Evolutionary conservation across 345 rosid genomes (phyloP).

Genomic region (Microcos paniculata): DNA sequence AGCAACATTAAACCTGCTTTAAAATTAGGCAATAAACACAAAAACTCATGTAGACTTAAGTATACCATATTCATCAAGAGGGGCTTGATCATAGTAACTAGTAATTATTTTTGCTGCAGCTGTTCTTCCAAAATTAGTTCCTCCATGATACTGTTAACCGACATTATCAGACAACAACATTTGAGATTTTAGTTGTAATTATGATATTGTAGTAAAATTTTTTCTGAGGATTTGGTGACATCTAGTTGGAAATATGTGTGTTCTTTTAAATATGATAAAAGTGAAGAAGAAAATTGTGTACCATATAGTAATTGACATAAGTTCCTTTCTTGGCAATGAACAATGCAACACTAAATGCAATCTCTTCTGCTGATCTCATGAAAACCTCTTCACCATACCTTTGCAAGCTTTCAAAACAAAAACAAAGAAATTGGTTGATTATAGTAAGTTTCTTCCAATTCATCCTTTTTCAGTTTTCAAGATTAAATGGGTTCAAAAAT

Average conservation of each 20-base stretch:
- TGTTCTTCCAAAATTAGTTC: constrained; percentile 84
- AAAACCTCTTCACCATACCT: constrained; percentile 57
- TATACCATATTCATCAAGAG: constrained; percentile 83
- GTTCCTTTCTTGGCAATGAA: constrained; percentile 71
- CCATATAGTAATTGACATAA: constrained; percentile 85
- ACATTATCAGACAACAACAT: no score
- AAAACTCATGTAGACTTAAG: neutral
- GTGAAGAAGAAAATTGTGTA: constrained; percentile 14
- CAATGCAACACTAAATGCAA: constrained; percentile 65
- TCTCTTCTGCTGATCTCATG: constrained; percentile 54
- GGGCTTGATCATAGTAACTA: constrained; percentile 81
- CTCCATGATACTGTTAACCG: constrained; percentile 73
- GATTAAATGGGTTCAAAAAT: no score
- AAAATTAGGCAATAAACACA: neutral
- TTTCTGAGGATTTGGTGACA: no score
- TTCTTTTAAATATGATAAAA: neutral
- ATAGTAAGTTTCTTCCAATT: neutral
- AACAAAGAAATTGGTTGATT: neutral
- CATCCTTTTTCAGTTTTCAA: neutral
- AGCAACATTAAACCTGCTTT: neutral
- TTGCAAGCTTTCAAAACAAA: constrained; percentile 34
- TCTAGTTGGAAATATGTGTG: neutral
- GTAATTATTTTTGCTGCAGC: constrained; percentile 54
- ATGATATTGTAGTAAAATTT: no score
- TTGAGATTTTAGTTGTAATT: no score